Conservation (phyloP, 2,329 filamentous ascomycete genomes). For the Anthostomella pinea region DNA sequence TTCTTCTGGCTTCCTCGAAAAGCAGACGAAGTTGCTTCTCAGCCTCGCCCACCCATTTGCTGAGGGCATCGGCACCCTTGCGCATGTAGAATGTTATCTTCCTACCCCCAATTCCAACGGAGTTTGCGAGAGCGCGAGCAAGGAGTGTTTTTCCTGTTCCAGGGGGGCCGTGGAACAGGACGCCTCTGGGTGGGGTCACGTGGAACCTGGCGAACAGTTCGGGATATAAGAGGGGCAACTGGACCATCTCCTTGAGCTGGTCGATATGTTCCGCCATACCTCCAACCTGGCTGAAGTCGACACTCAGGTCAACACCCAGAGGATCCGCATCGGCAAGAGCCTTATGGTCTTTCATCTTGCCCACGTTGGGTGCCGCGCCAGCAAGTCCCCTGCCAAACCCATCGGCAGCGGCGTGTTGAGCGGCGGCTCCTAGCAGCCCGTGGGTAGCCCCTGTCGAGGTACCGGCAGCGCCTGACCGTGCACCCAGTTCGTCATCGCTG, state of each 20-base stretch:
- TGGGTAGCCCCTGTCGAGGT: conserved; percentile 52
- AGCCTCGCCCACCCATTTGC: conserved; percentile 98
- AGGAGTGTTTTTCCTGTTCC: conserved; percentile 98
- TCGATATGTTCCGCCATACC: conserved; percentile 92
- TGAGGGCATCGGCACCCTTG: conserved; percentile 94
- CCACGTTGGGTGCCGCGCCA: conserved; percentile 69
- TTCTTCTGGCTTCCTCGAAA: conserved; percentile 94
- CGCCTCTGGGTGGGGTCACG: conserved; percentile 89
- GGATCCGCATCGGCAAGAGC: conserved; percentile 91
- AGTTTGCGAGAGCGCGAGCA: conserved; percentile 87
- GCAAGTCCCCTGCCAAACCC: conserved; percentile 37
- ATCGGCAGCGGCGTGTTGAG: conserved; percentile 38
- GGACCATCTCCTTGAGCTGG: conserved; percentile 98
- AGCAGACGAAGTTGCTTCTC: conserved; percentile 90
- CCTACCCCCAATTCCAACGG: conserved; percentile 79
- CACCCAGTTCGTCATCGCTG: conserved; percentile 85
- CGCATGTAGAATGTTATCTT: conserved; percentile 99
- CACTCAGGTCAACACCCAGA: conserved; percentile 84
- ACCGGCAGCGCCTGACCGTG: conserved; percentile 56
- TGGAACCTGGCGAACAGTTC: conserved; percentile 91
- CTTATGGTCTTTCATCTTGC: conserved; percentile 91
- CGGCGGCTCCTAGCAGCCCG: conserved; percentile 44
- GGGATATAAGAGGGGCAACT: conserved; percentile 87
- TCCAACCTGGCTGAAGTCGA: conserved; percentile 92
- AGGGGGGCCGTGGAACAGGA: conserved; percentile 93